These are phyloP conservation scores for Xylaria arbuscula DNA, from an alignment of 2,329 filamentous ascomycete genomes.

Conservation along the genomic window DNA sequence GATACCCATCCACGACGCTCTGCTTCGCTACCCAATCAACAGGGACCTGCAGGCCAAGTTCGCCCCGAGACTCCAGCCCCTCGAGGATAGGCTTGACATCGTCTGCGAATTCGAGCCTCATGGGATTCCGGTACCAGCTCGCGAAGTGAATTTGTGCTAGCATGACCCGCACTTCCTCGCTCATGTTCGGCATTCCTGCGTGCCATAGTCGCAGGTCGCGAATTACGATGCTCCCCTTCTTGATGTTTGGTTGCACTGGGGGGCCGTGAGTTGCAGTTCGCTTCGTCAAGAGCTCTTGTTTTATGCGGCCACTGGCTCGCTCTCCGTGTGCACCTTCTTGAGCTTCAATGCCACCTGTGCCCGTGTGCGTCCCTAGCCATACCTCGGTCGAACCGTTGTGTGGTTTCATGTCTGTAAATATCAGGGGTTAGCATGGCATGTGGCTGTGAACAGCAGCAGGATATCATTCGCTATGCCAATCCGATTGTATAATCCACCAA, in stretches of 20 bases:
- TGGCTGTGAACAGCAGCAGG: background rate
- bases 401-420: conserved; percentile 54
- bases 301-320: conserved; percentile 63
- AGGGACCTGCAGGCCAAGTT: conserved; percentile 59
- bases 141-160: conserved; percentile 71
- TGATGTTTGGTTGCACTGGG: conserved; percentile 62
- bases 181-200: conserved; percentile 70
- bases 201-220: conserved; percentile 72
- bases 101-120: conserved; percentile 65
- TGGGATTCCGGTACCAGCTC: conserved; percentile 66
- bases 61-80: conserved; percentile 45
- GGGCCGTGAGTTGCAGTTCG: conserved; percentile 52
- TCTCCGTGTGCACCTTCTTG: conserved; percentile 65
- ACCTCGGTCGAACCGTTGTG: conserved; percentile 68
- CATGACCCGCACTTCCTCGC: conserved; percentile 64
- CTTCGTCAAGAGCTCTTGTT: conserved; percentile 53
- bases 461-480: background rate
- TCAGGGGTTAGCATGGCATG: conserved; percentile 7
- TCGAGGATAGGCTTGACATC: conserved; percentile 61
- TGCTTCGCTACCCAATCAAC: conserved; percentile 60
- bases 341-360: conserved; percentile 46
- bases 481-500: background rate
- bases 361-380: conserved; percentile 67
- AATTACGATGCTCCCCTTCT: conserved; percentile 67
- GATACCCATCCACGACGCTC: conserved; percentile 58